A percentile compares a stretch with the other conserved stretches of the same genome.
These are phyloP conservation scores for Zygosaccharomyces lentus DNA, from an alignment of 805 yeast species.

Conservation along the genomic window DNA sequence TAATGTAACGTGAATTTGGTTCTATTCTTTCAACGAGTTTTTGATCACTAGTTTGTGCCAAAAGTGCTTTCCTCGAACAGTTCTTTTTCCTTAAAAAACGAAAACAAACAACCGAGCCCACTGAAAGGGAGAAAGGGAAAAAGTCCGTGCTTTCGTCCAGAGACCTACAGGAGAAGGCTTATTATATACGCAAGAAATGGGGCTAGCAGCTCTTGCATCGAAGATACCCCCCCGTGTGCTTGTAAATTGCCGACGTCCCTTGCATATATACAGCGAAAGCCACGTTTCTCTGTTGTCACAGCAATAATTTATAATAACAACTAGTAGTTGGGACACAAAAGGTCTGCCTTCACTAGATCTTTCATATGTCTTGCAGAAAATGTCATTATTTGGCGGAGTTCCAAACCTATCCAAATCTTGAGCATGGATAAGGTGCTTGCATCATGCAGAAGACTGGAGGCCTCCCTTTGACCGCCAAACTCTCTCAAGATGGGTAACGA, in stretches of 20 bases:
- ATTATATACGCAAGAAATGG: background rate
- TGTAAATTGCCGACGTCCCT: background rate
- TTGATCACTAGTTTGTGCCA: background rate
- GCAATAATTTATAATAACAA: background rate
- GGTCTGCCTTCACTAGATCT: conserved; percentile 57
- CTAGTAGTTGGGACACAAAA: conserved; percentile 59
- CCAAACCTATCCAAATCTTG: conserved; percentile 87
- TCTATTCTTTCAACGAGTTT: background rate
- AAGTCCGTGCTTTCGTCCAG: background rate
- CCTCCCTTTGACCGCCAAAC: conserved; percentile 66
- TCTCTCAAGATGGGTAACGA: conserved; percentile 82
- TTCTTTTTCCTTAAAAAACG: background rate
- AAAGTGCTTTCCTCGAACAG: background rate
- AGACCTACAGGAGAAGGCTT: background rate
- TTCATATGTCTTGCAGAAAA: conserved; percentile 74
- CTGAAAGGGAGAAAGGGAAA: background rate
- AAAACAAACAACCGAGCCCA: too few relatives aligned
- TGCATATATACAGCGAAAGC: background rate
- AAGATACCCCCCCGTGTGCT: background rate
- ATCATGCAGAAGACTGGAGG: conserved; percentile 50
- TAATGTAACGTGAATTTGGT: background rate
- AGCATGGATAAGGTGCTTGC: conserved; percentile 72
- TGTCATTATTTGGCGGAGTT: conserved; percentile 78
- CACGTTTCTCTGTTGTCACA: background rate
- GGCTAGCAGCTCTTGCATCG: background rate